Evolutionary conservation across 2,329 filamentous ascomycete species (phyloP), one percentile per base, ranked within the genome.

Genomic region (Ramularia collo-cygni): DNA sequence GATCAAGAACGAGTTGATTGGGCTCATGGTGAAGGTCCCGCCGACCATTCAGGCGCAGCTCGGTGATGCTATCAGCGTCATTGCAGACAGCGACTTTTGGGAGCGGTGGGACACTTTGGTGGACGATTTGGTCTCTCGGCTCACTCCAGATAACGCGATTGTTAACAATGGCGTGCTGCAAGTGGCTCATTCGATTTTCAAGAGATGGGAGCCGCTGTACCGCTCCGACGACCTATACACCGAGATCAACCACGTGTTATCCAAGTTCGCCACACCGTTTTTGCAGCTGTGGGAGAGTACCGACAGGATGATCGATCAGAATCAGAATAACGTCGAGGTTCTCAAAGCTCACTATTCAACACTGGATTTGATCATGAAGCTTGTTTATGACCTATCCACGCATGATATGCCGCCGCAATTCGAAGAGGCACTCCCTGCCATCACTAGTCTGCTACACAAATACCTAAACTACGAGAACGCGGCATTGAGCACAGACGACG

Each of bases 51-150:
- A 96, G 67, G 80, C 86, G 45, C 92, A 98, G 67, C 76, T 98
- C 27, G 92, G 92, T 53, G 92, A 96, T 61, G 89, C 92, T 47
- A 93, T 96, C 64, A 95, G 90, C 66, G 79, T 93, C 55, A 96
- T 98, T 57, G 92, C 92, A 45, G 90, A 96, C 66, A 96, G 89
- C 52, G 92, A 98, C 64, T 98, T 98, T 65, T 98, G 85, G 83
- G 75, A 84, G 64, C 76, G 84, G 57, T 98, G 92, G 92, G 85
- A 96, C 59, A 95, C 89, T n/a, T 74, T 98, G 44, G 89, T 94
- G 38, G 78, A 85, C 69, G 89, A 98, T 64, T 80, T 98, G 43
- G 88, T 95, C 52, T 85, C 83, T 35, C 81, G 89, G 34, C 77
- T 98, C 48, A 90, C 87, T 3, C 74, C 82, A 9, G 80, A 83